Conservation (phyloP, 352 stramenopile species). For the Pythium phragmitis region DNA sequence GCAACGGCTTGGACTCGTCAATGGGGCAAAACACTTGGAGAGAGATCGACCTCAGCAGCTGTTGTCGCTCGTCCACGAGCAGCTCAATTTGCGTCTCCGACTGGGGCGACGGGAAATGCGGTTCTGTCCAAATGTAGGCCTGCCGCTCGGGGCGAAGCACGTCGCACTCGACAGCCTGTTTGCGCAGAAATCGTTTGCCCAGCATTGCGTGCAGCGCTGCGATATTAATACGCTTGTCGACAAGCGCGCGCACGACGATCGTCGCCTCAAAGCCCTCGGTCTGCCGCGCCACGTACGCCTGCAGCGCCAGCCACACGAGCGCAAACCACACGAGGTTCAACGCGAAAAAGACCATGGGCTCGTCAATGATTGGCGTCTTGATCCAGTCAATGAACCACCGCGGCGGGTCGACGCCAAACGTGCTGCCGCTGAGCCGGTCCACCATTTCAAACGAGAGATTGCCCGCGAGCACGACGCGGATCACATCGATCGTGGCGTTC, state of each 20-base stretch:
- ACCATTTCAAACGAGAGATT: constrained; percentile 94
- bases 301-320: constrained; percentile 57
- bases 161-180: constrained; percentile 44
- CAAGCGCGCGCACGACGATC: constrained; percentile 87
- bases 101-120: constrained; percentile 85
- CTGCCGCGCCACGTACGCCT: constrained; percentile 35
- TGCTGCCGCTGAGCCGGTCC: constrained; percentile 91
- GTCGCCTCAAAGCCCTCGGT: constrained; percentile 77
- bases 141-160: constrained; percentile 56
- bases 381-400: constrained; percentile 82
- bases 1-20: constrained; percentile 43
- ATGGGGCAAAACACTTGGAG: constrained; percentile 62
- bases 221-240: constrained; percentile 62
- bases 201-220: constrained; percentile 41
- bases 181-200: constrained; percentile 36
- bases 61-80: constrained; percentile 58
- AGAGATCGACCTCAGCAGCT: constrained; percentile 56
- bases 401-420: constrained; percentile 90
- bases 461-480: constrained; percentile 92
- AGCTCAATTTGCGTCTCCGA: constrained; percentile 84
- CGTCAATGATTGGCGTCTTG: constrained; percentile 62
- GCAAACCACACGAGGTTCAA: constrained; percentile 75
- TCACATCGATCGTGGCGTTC: constrained; percentile 74
- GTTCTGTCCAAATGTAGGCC: constrained; percentile 74
- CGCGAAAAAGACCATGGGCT: constrained; percentile 72